A percentile compares a stretch with the other conserved stretches of the same genome.
Conservation (phyloP, 2,329 filamentous ascomycete species). For the Lachnellula hyalina region DNA sequence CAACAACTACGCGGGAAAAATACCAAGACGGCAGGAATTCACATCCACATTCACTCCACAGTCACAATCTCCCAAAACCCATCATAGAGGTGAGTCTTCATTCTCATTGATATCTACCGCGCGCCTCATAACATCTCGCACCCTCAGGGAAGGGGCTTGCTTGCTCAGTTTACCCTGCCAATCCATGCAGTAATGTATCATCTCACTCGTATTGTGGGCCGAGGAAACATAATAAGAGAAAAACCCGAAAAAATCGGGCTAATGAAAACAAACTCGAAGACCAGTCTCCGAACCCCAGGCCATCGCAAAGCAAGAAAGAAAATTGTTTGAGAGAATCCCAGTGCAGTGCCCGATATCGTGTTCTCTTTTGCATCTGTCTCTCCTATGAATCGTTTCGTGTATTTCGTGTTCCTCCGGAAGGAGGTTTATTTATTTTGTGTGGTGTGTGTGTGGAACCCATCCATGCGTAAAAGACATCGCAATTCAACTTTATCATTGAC, state of each 20-base stretch:
- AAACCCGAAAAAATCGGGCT: neutral
- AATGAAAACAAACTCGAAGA: constrained; percentile 2
- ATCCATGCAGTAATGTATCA: neutral
- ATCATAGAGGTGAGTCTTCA: no score
- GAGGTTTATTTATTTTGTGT: neutral
- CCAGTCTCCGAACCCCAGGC: constrained; percentile 13
- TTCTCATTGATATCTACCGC: no score
- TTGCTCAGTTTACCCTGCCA: no score
- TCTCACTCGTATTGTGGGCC: constrained; percentile 1
- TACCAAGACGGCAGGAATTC: no score
- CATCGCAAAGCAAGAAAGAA: constrained; percentile 2
- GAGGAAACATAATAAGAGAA: neutral
- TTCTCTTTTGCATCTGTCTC: no score
- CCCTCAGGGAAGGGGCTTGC: no score
- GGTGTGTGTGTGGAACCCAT: neutral
- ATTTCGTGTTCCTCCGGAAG: neutral
- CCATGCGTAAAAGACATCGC: neutral
- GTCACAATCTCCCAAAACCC: no score
- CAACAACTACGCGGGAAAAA: no score
- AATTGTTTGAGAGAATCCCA: neutral
- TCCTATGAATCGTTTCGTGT: neutral
- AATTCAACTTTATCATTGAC: constrained; percentile 4
- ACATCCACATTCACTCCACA: no score
- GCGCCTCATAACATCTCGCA: no score
- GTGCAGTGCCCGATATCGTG: no score